Base-by-base conservation (phyloP, 2,329 filamentous ascomycete species). In the Diaporthe citri region DNA sequence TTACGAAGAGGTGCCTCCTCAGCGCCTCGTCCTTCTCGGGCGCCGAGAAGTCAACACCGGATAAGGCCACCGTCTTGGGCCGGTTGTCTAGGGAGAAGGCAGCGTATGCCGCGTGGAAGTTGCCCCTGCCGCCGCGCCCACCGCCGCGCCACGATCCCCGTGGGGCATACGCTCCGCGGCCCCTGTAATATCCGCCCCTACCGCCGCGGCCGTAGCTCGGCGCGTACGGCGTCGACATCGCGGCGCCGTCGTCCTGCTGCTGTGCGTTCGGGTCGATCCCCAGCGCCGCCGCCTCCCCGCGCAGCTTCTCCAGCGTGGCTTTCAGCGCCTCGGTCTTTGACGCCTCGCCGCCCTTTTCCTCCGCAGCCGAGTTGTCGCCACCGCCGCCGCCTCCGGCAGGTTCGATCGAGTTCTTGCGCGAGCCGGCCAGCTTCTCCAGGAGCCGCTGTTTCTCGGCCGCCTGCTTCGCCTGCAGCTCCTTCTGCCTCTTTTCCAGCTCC, bases 81-180 rank as follows among this genome's bases (percentile, higher is more conserved):
- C 94, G 88, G 81, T 96, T 95, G 80, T 97, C 94, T 31, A 97
- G 87, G 25, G 93, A 92, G 78, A 92, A 93, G 43, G 88, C 87
- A 5, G 88, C 90, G 78, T 91, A 92, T 0, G 88, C 88, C 3
- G 88, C 87, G 62, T 89, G 88, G 70, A 88, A 85, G 43, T 88
- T 87, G 59, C 86, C 82, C 73, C 85, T 86, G 87, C 66, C 83
- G 87, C 67, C 87, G 77, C 31, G 84, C 83, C 25, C 85, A 81
- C 20, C 85, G 75, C 79, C 86, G 78, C 76, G 80, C 82, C 36
- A 83, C 82, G 66, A 87, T 72, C 85, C 43, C 82, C 84, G 76
- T 81, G 82, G 70, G 79, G 77, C 10, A 31, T 71, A 51, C 70
- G 78, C 17, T 75, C 76, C 69, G 8, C 72, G 72, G 31, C 75